Base-by-base conservation (phyloP, 169 alveolate species). In the Perkinsus chesapeaki region DNA sequence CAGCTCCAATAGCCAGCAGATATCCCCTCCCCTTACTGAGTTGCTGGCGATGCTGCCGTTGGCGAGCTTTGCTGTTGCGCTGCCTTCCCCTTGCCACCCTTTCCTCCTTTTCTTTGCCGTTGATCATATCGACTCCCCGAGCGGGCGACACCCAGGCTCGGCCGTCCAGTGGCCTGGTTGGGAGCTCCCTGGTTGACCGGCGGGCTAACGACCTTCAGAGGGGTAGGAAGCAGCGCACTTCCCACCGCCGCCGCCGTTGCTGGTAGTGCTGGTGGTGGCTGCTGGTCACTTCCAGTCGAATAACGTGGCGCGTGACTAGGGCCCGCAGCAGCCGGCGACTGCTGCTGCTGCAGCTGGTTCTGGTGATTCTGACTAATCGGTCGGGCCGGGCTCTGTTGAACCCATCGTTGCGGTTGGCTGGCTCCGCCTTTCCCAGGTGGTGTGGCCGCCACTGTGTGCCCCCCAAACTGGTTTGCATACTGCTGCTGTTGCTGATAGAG, bases 41-140 rank as follows among this genome's bases (percentile, higher is more conserved):
- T n/a, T n/a, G n/a, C 82, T 3, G 12, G 12, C 82, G 82, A 5
- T 27, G 12, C 27, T 23, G 82, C 82, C 82, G 31, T 34, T 60
- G n/a, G n/a, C n/a, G n/a, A n/a, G n/a, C n/a, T n/a, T n/a, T n/a
- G n/a, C n/a, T n/a, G n/a, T n/a, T n/a, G n/a, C n/a, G n/a, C n/a
- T n/a, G n/a, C n/a, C n/a, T n/a, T n/a, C n/a, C 82, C 82, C 27
- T 60, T 60, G 82, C 82, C 82, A 60, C 82, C 82, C 82, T 60
- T 60, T 7, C 82, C n/a, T n/a, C n/a, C 82, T 16, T 5, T 60
- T 23, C 82, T 60, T 60, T 60, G 82, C 12, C 82, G 82, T 60
- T 60, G 82, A 60, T 60, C 82, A 60, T 60, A 60, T 16, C 82
- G 82, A 60, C 82, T 60, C 3, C 82, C 82, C 82, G 82, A 60